Evolutionary conservation across 495 filamentous ascomycete species (phyloP).

Genomic region (Pyronema omphalodes): DNA sequence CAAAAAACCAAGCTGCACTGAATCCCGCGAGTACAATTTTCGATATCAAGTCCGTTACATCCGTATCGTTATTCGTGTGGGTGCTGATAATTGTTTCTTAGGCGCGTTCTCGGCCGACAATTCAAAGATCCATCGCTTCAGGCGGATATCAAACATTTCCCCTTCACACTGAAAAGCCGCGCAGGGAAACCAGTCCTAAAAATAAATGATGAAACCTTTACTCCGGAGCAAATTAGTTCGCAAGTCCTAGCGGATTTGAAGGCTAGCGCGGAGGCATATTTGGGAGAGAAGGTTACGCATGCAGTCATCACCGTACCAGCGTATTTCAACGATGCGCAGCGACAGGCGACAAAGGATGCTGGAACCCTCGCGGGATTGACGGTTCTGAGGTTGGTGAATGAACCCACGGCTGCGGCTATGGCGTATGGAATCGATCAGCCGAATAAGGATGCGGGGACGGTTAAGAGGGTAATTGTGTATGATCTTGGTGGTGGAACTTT

Average conservation of each 20-base stretch:
- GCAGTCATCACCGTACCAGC: constrained; percentile 92
- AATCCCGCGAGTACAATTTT: constrained; percentile 61
- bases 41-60: constrained; percentile 64
- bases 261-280: constrained; percentile 82
- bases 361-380: constrained; percentile 86
- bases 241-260: constrained; percentile 90
- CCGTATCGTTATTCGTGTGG: not conserved
- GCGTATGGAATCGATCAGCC: constrained; percentile 55
- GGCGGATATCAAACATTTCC: constrained; percentile 72
- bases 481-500: constrained; percentile 99
- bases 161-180: constrained; percentile 64
- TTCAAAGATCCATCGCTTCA: constrained; percentile 75
- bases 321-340: constrained; percentile 98
- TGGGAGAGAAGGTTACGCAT: constrained; percentile 88
- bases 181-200: constrained; percentile 65
- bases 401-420: constrained; percentile 74
- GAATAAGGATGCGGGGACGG: constrained; percentile 50
- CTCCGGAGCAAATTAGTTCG: constrained; percentile 71
- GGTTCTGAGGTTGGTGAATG: constrained; percentile 92
- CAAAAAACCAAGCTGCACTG: constrained; percentile 99
- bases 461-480: constrained; percentile 85
- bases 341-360: constrained; percentile 94
- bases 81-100: constrained; percentile 23
- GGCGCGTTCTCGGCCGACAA: constrained; percentile 80
- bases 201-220: constrained; percentile 62